Conservation (phyloP, 805 yeast species). For the Wickerhamomyces ciferrii region DNA sequence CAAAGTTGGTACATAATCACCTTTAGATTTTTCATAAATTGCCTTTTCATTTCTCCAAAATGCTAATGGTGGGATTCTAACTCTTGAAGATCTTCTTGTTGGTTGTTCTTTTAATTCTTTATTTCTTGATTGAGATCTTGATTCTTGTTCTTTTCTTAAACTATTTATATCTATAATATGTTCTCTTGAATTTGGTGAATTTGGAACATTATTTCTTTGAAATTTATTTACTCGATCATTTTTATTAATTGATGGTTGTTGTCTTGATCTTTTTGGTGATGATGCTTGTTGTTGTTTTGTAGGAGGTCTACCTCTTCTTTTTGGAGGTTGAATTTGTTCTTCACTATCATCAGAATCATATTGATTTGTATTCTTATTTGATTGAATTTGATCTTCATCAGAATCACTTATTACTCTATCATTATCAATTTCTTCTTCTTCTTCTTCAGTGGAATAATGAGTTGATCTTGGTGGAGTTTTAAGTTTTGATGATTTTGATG, state of each 20-base stretch:
- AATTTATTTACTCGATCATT: slow-evolving; percentile 10
- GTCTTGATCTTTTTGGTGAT: too few relatives aligned
- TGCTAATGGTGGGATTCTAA: slow-evolving; percentile 65
- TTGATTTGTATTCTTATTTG: background rate
- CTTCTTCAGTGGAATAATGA: background rate
- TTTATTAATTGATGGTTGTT: slow-evolving; percentile 5
- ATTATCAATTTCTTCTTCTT: slow-evolving; percentile 3
- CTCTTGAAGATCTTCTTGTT: slow-evolving; percentile 33
- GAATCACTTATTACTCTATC: slow-evolving; percentile 3
- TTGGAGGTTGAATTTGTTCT: background rate
- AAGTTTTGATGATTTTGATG: background rate
- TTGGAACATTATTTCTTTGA: slow-evolving; percentile 1
- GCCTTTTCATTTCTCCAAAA: slow-evolving; percentile 82
- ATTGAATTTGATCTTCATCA: background rate
- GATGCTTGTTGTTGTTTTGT: too few relatives aligned
- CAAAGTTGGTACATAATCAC: slow-evolving; percentile 47
- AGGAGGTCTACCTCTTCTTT: background rate
- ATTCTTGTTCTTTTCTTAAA: slow-evolving; percentile 1
- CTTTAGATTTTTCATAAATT: slow-evolving; percentile 41
- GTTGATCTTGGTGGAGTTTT: background rate
- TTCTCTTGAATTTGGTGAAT: slow-evolving; percentile 1
- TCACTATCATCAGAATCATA: slow-evolving; percentile 9
- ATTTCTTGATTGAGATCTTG: background rate
- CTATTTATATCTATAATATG: slow-evolving; percentile 5
- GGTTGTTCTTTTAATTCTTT: background rate